phyloP scores from a whole-genome alignment of 129 eudicot genomes.

The Mikania micrantha region DNA sequence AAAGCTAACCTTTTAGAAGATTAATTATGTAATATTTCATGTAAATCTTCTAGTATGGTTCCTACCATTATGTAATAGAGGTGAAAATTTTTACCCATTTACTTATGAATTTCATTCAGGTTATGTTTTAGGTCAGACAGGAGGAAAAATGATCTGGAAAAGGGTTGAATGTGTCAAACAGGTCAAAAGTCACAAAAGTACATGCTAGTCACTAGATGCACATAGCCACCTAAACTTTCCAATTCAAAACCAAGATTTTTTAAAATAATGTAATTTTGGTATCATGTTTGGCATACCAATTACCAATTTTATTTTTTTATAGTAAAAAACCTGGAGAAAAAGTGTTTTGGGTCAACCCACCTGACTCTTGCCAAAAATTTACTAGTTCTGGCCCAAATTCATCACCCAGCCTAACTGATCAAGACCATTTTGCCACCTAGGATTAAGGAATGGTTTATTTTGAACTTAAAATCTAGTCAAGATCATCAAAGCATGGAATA shows the following conservation, averaged over 20 bases:
- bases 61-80: background rate
- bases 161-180: background rate
- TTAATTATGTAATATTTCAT: background rate
- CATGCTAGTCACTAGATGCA: too few relatives aligned
- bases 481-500: background rate
- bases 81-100: background rate
- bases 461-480: constrained; percentile 4
- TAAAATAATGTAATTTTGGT: background rate
- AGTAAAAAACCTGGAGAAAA: background rate
- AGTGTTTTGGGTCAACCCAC: background rate
- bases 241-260: background rate
- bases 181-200: background rate
- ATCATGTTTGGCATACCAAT: background rate
- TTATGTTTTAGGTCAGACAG: background rate
- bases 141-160: background rate
- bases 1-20: background rate
- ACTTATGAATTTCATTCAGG: background rate
- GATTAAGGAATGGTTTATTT: constrained; percentile 6
- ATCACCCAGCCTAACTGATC: background rate
- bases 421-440: background rate
- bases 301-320: background rate
- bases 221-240: background rate
- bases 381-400: background rate
- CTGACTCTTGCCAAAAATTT: background rate
- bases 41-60: background rate